Percentiles rank a stretch among this genome's conserved stretches.
Conservation (phyloP, 768 basidiomycete genomes). For the Mycena chlorophos region DNA sequence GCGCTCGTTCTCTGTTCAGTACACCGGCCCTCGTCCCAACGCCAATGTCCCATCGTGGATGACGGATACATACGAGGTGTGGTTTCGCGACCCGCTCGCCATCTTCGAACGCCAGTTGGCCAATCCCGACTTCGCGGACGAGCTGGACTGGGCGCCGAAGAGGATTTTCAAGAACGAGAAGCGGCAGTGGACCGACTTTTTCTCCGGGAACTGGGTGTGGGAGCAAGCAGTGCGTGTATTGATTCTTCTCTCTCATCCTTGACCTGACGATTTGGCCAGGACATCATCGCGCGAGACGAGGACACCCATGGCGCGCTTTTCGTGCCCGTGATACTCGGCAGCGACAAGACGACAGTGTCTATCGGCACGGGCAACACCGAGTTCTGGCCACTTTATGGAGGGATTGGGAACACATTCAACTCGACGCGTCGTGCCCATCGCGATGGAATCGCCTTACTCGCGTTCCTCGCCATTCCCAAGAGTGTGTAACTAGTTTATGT, state of each 20-base stretch:
- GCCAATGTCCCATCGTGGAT: conserved; percentile 27
- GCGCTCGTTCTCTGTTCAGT: conserved; percentile 1
- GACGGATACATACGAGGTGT: conserved; percentile 26
- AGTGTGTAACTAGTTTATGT: conserved; percentile 8
- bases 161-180: conserved; percentile 14
- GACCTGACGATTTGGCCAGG: conserved; percentile 15
- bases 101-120: conserved; percentile 23
- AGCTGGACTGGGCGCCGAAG: conserved; percentile 24
- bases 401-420: conserved; percentile 18
- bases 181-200: conserved; percentile 17
- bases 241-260: background rate
- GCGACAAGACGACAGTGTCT: conserved; percentile 24
- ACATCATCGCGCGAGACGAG: conserved; percentile 24
- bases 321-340: conserved; percentile 19
- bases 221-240: conserved; percentile 30
- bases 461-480: conserved; percentile 19
- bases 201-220: conserved; percentile 33
- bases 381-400: conserved; percentile 24
- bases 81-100: conserved; percentile 18
- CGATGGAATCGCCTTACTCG: background rate
- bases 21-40: conserved; percentile 8
- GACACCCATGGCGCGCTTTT: conserved; percentile 15
- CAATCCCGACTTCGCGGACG: conserved; percentile 22
- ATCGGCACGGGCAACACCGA: conserved; percentile 20
- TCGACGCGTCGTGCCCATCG: conserved; percentile 12